Base-by-base conservation (phyloP, 495 filamentous ascomycete genomes). In the Penicillium parvum region DNA sequence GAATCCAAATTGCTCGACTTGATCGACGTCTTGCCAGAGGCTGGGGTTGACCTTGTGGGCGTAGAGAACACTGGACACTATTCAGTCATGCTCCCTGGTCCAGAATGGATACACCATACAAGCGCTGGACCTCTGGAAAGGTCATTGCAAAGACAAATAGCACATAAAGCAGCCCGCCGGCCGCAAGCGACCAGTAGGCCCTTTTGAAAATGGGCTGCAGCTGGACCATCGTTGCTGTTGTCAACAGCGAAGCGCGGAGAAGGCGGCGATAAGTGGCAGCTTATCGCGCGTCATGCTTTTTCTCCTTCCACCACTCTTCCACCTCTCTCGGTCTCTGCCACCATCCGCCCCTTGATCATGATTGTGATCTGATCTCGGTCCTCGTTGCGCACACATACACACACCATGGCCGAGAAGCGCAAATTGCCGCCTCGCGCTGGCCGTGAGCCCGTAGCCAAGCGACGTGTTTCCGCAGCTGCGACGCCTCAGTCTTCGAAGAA, bases 1-100 rank as follows among this genome's bases (percentile, higher is more conserved):
- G 57, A 92, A 95, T 0, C 89, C 89, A 70, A 88, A 94, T 26
- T 78, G 66, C 52, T 92, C 84, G 0, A 86, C 82, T 20, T 77
- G 65, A 47, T 88, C 81, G 25, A 86, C 42, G 57, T 92, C 74
- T 37, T 83, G 68, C 78, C 81, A 88, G 51, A 76, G 75, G 9
- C 75, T 60, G 0, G 83, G 81, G 47, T 88, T 78, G 43, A 91
- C 40, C 29, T 81, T 82, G 58, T 94, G 82, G 10, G 79, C 81
- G 63, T 94, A 96, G 11, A 96, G 60, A 15, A 80, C 81, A 48
- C 88, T 91, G 53, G 29, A 16, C 7, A 5, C 10, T 27, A 7
- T 30, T 52, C 15, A 60, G 50, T 49, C 16, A 50, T 15, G 29
- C 14, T 21, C 4, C 19, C n/a, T 19, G 3, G 3, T 20, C 17